phyloP scores from a whole-genome alignment of 306 rosid species.

The Trifolium pratense region DNA sequence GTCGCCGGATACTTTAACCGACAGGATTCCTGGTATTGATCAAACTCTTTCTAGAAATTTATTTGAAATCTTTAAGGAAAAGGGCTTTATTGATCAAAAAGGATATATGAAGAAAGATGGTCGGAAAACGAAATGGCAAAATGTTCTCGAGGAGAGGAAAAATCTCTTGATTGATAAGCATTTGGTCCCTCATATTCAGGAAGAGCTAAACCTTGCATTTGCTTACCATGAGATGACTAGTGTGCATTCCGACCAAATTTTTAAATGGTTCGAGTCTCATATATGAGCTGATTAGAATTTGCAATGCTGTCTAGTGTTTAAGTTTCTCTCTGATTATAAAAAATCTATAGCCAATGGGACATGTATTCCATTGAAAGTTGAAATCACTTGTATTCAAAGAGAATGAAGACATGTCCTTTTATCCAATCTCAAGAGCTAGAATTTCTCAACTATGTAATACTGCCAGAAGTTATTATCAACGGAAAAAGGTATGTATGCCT shows the following conservation, averaged over 20 bases:
- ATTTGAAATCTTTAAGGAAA: constrained; percentile 61
- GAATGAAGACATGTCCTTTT: constrained; percentile 30
- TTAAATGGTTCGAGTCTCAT: constrained; percentile 80
- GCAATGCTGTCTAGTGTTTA: constrained; percentile 1
- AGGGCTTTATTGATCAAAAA: constrained; percentile 73
- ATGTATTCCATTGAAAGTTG: neutral
- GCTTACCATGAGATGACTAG: constrained; percentile 91
- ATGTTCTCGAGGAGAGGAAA: constrained; percentile 56
- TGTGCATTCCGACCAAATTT: constrained; percentile 65
- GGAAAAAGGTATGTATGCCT: constrained; percentile 45
- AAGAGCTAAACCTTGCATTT: constrained; percentile 92
- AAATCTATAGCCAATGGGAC: constrained; percentile 26
- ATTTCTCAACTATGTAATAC: constrained; percentile 32
- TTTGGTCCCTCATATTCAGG: constrained; percentile 72
- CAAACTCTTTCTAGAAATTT: constrained; percentile 58
- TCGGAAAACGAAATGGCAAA: constrained; percentile 65
- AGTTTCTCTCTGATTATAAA: constrained; percentile 5
- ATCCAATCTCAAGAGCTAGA: constrained; percentile 29
- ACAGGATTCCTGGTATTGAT: constrained; percentile 79
- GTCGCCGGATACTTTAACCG: constrained; percentile 59
- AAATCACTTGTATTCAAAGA: constrained; percentile 12
- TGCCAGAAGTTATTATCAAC: constrained; percentile 33
- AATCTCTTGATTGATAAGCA: constrained; percentile 44
- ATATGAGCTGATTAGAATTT: constrained; percentile 49
- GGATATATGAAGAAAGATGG: constrained; percentile 87